Evolutionary conservation across 2,329 filamentous ascomycete species (phyloP), one percentile per base, ranked within the genome.

Genomic region (Acarospora socialis): DNA sequence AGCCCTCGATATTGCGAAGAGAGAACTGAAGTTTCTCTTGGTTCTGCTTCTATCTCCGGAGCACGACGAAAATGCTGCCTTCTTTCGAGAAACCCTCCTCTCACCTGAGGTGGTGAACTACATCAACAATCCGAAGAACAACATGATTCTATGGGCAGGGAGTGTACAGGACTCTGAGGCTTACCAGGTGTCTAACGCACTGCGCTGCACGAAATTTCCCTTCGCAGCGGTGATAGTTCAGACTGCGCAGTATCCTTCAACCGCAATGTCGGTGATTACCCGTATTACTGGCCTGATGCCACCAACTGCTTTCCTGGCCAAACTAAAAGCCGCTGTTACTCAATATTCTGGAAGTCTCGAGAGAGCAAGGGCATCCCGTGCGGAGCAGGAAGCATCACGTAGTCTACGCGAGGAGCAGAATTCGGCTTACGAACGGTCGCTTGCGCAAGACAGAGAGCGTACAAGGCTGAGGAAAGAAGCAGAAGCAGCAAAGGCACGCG

Each of bases 151-250:
- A 3, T 98, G 90, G 90, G 83, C 79, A 23, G 90, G 90, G 28
- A 93, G 84, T 44, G 79, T 95, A 1, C 73, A 84, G 41, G 90
- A 98, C 52, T 79, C 83, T 3, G 90, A 98, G 58, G 82, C 87
- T 4, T 95, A 92, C 54, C 84, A 94, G 52, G 83, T 94, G 23
- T 75, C 84, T n/a, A 69, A 72, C 8, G 83, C 86, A 27, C 73
- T 95, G 40, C 77, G 77, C 44, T 90, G 81, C 54, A 92, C 82
- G 37, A 92, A 92, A 51, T 94, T 90, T 47, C 90, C 90, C 7
- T 95, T 92, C 51, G 76, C 80, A 1, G 82, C 78, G 9, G 57
- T 94, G 3, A 76, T 94, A 17, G 86, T 83, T 35, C 77, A 94
- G 42, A 93, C 86, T 0, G 84, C 86, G 0, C 77, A 78, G 43